phyloP scores from a whole-genome alignment of 2,329 filamentous ascomycete genomes.

The Colletotrichum sublineola region DNA sequence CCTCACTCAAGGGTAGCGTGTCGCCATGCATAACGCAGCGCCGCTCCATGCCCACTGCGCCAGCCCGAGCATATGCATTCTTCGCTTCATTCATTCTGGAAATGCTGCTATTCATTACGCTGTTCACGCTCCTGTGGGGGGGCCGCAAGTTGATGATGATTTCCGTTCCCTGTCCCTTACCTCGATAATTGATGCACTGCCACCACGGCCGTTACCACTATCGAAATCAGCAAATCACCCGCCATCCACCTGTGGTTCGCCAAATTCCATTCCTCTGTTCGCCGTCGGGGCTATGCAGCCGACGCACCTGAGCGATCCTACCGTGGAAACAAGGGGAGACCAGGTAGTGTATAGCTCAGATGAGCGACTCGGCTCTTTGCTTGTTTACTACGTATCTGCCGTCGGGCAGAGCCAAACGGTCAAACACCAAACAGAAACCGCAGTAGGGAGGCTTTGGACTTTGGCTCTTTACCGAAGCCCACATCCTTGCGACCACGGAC shows the following conservation, averaged over 20 bases:
- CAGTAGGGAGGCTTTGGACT: constrained; percentile 8
- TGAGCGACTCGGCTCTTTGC: background rate
- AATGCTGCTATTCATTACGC: constrained; percentile 4
- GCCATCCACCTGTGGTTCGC: constrained; percentile 9
- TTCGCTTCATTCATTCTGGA: constrained; percentile 16
- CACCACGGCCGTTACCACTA: constrained; percentile 24
- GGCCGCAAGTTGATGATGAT: constrained; percentile 11
- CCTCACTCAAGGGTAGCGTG: constrained; percentile 10
- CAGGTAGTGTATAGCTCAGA: background rate
- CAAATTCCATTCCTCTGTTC: background rate
- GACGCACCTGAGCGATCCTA: constrained; percentile 1
- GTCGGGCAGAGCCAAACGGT: background rate
- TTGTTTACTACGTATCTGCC: constrained; percentile 1
- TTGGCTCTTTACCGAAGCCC: constrained; percentile 4
- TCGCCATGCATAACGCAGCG: constrained; percentile 22
- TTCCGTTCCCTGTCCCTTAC: constrained; percentile 34
- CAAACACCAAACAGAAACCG: background rate
- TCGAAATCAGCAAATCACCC: constrained; percentile 29
- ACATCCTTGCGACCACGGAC: background rate
- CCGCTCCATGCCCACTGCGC: background rate
- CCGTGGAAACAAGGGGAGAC: background rate
- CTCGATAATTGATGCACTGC: constrained; percentile 37
- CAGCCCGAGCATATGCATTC: background rate
- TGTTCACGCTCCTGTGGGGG: background rate
- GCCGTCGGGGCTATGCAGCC: constrained; percentile 21